Percentiles rank a stretch among this genome's conserved stretches.
Conservation (phyloP, 768 basidiomycete species). For the Kwoniella bestiolae region DNA sequence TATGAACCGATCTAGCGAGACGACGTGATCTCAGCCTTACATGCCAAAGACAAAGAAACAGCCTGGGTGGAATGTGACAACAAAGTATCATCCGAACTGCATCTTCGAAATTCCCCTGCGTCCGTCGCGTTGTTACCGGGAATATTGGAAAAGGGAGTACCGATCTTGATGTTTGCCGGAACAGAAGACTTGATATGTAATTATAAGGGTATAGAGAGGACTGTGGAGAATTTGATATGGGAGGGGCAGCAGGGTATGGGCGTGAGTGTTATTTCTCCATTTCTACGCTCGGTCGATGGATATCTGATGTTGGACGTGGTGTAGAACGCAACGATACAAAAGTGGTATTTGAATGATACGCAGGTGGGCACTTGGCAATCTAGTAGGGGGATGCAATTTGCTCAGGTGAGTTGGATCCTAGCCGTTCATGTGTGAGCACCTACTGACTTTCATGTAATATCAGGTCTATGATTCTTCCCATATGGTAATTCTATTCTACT, state of each 20-base stretch:
- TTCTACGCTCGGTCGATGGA: no score
- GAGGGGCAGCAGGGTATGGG: constrained; percentile 80
- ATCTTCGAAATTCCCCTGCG: constrained; percentile 65
- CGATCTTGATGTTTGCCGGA: constrained; percentile 88
- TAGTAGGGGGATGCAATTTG: constrained; percentile 88
- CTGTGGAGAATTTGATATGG: constrained; percentile 84
- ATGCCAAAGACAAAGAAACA: constrained; percentile 74
- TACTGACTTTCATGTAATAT: neutral
- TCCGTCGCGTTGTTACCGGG: constrained; percentile 76
- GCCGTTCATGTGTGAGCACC: neutral
- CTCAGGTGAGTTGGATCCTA: constrained; percentile 65
- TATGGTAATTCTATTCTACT: constrained; percentile 73
- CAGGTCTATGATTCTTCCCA: constrained; percentile 92
- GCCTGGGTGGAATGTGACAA: constrained; percentile 86
- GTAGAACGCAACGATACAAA: constrained; percentile 51
- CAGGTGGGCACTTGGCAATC: constrained; percentile 90
- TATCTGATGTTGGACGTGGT: neutral
- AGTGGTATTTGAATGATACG: constrained; percentile 68
- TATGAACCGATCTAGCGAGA: constrained; percentile 62
- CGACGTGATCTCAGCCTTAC: constrained; percentile 81
- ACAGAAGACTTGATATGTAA: constrained; percentile 98
- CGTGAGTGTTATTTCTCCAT: no score
- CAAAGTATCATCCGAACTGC: constrained; percentile 69
- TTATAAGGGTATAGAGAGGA: constrained; percentile 83
- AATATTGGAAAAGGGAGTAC: constrained; percentile 72